phyloP scores from a whole-genome alignment of 768 basidiomycete genomes.

The Lactifluus subvellereus region DNA sequence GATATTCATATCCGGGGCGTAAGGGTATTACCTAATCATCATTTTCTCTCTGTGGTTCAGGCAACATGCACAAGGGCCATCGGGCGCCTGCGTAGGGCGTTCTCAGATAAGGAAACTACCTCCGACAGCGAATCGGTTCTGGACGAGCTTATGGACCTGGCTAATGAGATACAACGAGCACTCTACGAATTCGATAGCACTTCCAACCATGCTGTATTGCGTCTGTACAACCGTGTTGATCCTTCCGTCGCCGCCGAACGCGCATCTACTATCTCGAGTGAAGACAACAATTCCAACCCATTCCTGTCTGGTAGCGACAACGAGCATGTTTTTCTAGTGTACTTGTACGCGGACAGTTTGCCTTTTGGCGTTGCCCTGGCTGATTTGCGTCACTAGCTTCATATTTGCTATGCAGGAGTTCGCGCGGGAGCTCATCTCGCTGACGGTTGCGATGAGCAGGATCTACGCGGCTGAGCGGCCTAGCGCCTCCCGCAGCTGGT shows the following conservation, averaged over 20 bases:
- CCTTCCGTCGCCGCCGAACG: slow-evolving; percentile 8
- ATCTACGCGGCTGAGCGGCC: slow-evolving; percentile 66
- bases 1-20: background rate
- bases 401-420: slow-evolving; percentile 97
- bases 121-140: slow-evolving; percentile 38
- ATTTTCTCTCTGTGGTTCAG: slow-evolving; percentile 33
- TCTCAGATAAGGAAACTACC: slow-evolving; percentile 41
- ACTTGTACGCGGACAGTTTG: slow-evolving; percentile 63
- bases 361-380: background rate
- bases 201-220: slow-evolving; percentile 76
- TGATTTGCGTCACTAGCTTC: slow-evolving; percentile 49
- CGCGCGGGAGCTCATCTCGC: slow-evolving; percentile 69
- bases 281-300: slow-evolving; percentile 33
- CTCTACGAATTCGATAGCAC: slow-evolving; percentile 73
- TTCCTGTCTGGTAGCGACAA: slow-evolving; percentile 47
- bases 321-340: slow-evolving; percentile 83
- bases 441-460: slow-evolving; percentile 78
- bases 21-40: background rate
- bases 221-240: slow-evolving; percentile 59
- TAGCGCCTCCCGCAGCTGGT: slow-evolving; percentile 30
- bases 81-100: slow-evolving; percentile 58
- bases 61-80: slow-evolving; percentile 55
- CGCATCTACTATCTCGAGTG: slow-evolving; percentile 26
- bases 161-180: slow-evolving; percentile 62
- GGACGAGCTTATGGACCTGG: slow-evolving; percentile 59